Evolutionary conservation across 2,329 filamentous ascomycete species (phyloP).

Genomic region (Neocucurbitaria cava): DNA sequence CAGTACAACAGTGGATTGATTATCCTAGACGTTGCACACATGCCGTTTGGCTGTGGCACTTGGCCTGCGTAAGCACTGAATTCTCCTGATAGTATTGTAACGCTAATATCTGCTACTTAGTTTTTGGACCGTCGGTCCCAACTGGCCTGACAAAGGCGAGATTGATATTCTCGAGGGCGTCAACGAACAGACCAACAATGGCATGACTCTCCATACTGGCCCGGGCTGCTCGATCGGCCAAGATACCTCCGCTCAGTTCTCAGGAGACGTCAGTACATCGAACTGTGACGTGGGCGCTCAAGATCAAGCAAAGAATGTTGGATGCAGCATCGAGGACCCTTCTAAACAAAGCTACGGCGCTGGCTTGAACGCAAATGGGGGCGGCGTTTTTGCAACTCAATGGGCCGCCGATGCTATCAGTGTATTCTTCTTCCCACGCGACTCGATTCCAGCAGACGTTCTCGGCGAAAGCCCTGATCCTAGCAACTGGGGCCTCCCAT

Average conservation of each 20-base stretch:
- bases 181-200: constrained; percentile 51
- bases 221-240: constrained; percentile 52
- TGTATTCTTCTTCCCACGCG: constrained; percentile 84
- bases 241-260: constrained; percentile 53
- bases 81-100: neutral
- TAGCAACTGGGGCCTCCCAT: constrained; percentile 70
- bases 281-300: constrained; percentile 58
- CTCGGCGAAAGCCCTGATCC: constrained; percentile 67
- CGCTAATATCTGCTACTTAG: constrained; percentile 22
- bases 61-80: constrained; percentile 55
- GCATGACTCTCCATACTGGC: constrained; percentile 57
- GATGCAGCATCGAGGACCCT: constrained; percentile 52
- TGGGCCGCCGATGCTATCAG: constrained; percentile 77
- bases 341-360: constrained; percentile 56
- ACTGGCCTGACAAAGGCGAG: constrained; percentile 51
- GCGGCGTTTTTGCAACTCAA: constrained; percentile 56
- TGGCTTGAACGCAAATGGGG: constrained; percentile 58
- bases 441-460: constrained; percentile 69
- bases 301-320: constrained; percentile 49
- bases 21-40: constrained; percentile 59
- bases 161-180: constrained; percentile 60
- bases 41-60: constrained; percentile 59
- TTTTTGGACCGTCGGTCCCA: constrained; percentile 43
- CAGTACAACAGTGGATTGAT: constrained; percentile 58
- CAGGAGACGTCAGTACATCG: constrained; percentile 56